These are phyloP conservation scores for Aureoboletus auriporus DNA, from an alignment of 768 basidiomycete genomes.

Conservation along the genomic window DNA sequence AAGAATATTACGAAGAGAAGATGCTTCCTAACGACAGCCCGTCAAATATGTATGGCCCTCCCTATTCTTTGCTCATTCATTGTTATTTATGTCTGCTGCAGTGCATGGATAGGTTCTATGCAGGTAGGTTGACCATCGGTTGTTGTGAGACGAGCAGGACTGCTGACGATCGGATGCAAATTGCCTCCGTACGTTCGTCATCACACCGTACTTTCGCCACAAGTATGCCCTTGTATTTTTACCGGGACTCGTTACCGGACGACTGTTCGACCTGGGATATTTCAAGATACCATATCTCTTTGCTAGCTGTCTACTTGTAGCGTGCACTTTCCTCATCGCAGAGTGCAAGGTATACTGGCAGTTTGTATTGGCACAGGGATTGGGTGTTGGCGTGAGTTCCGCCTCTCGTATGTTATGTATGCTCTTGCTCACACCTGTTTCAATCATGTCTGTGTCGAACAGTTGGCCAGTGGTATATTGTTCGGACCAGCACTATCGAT, in stretches of 20 bases:
- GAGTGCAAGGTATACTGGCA: constrained; percentile 78
- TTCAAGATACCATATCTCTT: constrained; percentile 48
- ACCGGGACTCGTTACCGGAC: constrained; percentile 60
- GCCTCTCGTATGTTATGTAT: no score
- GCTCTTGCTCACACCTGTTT: not conserved
- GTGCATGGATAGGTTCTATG: constrained; percentile 78
- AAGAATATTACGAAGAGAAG: constrained; percentile 61
- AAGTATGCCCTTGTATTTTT: constrained; percentile 64
- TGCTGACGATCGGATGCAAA: not conserved
- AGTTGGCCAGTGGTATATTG: constrained; percentile 49
- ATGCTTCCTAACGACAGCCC: constrained; percentile 47
- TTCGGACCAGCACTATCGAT: constrained; percentile 60
- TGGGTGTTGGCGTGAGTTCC: constrained; percentile 57
- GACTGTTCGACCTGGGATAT: constrained; percentile 72
- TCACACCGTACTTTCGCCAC: not conserved
- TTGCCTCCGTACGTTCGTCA: not conserved
- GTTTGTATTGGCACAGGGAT: constrained; percentile 70
- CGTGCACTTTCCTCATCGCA: constrained; percentile 58
- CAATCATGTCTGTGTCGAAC: no score
- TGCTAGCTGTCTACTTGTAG: constrained; percentile 48
- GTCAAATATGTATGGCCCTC: constrained; percentile 50
- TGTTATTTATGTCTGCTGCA: constrained; percentile 22
- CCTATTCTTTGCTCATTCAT: not conserved
- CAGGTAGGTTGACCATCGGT: constrained; percentile 40
- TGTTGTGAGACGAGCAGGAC: not conserved